Percentiles rank a stretch among this genome's conserved stretches.
Evolutionary conservation across 75 land plant species (phyloP).

Genomic region (Selaginella tamariscina): DNA sequence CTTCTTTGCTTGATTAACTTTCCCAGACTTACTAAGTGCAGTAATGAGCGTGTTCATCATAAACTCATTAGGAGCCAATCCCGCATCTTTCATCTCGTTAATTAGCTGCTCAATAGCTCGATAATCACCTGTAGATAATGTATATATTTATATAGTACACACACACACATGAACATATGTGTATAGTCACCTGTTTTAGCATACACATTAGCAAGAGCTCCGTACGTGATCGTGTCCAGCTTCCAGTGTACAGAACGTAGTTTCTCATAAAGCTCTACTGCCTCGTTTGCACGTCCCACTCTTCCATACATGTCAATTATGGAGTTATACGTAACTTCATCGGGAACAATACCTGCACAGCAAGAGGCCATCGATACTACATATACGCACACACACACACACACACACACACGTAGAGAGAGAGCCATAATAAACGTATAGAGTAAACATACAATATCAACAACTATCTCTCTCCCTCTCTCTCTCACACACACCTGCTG

Average conservation of each 20-base stretch:
- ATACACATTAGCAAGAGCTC: slow-evolving; percentile 59
- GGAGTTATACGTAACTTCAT: slow-evolving; percentile 79
- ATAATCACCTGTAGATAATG: slow-evolving; percentile 65
- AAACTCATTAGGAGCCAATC: slow-evolving; percentile 59
- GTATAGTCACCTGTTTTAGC: slow-evolving; percentile 62
- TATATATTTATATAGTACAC: no score
- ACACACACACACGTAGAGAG: no score
- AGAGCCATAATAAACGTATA: no score
- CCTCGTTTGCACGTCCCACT: slow-evolving; percentile 43
- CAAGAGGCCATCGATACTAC: no score
- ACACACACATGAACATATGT: no score
- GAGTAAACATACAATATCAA: no score
- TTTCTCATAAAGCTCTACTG: slow-evolving; percentile 41
- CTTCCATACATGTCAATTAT: slow-evolving; percentile 85
- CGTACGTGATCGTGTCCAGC: slow-evolving; percentile 64
- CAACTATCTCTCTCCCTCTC: no score
- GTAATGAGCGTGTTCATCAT: slow-evolving; percentile 57
- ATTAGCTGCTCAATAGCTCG: slow-evolving; percentile 44
- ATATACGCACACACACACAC: no score
- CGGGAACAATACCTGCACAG: slow-evolving; percentile 11
- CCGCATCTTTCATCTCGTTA: slow-evolving; percentile 55
- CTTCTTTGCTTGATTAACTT: slow-evolving; percentile 42
- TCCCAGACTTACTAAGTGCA: slow-evolving; percentile 57
- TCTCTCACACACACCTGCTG: no score
- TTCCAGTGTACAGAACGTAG: slow-evolving; percentile 59